Evolutionary conservation across 1,284 basidiomycete species (phyloP).

Genomic region (Megacollybia platyphylla): DNA sequence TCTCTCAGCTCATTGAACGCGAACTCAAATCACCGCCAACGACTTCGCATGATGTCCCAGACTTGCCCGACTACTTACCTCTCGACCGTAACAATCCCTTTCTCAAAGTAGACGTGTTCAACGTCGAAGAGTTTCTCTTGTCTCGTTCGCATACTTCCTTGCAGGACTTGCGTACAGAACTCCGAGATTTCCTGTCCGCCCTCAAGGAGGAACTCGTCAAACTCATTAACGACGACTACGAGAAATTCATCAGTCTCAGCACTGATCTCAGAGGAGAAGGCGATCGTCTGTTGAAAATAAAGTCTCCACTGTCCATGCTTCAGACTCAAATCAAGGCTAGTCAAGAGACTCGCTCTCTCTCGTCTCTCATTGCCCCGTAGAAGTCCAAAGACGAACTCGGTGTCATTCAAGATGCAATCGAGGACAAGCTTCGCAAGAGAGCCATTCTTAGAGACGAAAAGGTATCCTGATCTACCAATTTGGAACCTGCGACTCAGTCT

Average conservation of each 20-base stretch:
- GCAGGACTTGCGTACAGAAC: constrained; percentile 76
- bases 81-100: constrained; percentile 72
- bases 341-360: constrained; percentile 7
- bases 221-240: constrained; percentile 96
- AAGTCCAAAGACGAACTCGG: constrained; percentile 52
- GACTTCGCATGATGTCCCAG: constrained; percentile 9
- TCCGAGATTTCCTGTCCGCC: constrained; percentile 73
- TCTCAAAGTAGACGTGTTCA: constrained; percentile 57
- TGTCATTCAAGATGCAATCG: constrained; percentile 59
- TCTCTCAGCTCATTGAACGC: constrained; percentile 54
- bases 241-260: constrained; percentile 92
- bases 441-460: constrained; percentile 74
- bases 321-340: constrained; percentile 59
- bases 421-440: constrained; percentile 65
- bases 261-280: constrained; percentile 83
- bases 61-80: constrained; percentile 62
- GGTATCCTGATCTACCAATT: constrained; percentile 23
- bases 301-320: constrained; percentile 52
- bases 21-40: constrained; percentile 22
- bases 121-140: constrained; percentile 81
- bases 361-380: constrained; percentile 21
- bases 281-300: constrained; percentile 51
- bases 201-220: constrained; percentile 88
- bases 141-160: constrained; percentile 72
- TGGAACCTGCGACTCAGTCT: constrained; percentile 1